phyloP scores from a whole-genome alignment of 2,329 filamentous ascomycete genomes.

The Arthrobotrys entomopaga region DNA sequence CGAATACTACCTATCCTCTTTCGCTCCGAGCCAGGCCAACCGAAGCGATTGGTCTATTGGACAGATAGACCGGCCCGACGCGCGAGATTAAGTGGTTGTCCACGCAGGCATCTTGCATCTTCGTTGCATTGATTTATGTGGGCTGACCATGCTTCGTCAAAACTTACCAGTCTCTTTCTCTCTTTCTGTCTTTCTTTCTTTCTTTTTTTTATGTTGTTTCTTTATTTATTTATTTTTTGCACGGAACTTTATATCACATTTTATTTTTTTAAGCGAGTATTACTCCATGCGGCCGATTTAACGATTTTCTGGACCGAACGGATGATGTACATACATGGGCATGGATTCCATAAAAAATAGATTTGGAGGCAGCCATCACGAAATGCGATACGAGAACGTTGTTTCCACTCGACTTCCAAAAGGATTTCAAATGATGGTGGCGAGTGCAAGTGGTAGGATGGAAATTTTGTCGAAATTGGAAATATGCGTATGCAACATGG shows the following conservation, averaged over 20 bases:
- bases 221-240: too few species aligned
- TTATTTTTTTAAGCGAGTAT: background rate
- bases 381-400: conserved; percentile 14
- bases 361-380: background rate
- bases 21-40: conserved; percentile 6
- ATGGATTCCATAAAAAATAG: background rate
- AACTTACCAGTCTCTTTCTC: background rate
- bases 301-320: background rate
- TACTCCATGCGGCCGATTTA: background rate
- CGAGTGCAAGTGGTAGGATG: too few species aligned
- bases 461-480: background rate
- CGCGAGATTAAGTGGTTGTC: conserved; percentile 17
- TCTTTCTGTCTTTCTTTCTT: too few species aligned
- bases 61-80: conserved; percentile 6
- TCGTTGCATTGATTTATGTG: conserved; percentile 10
- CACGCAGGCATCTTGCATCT: conserved; percentile 6
- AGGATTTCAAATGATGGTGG: background rate
- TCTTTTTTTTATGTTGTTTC: too few species aligned
- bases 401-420: background rate
- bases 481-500: background rate
- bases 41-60: conserved; percentile 26
- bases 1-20: conserved; percentile 5
- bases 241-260: conserved; percentile 41
- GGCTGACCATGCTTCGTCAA: conserved; percentile 12
- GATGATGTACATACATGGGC: conserved; percentile 38